Evolutionary conservation across 148 eudicot genomes (phyloP).

Genomic region (Rhododendron ferrugineum): DNA sequence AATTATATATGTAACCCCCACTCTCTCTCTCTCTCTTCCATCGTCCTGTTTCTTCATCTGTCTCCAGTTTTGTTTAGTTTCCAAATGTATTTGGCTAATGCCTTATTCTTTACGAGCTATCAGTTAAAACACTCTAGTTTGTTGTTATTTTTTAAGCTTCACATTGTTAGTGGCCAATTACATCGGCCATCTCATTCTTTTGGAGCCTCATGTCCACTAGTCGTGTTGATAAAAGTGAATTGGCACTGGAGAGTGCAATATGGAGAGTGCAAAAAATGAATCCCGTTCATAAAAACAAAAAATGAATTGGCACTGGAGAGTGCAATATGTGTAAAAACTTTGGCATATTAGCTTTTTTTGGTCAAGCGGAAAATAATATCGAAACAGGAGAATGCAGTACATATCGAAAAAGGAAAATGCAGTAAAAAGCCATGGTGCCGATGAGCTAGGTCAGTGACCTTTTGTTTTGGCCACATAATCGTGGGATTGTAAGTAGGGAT

Average conservation of each 20-base stretch:
- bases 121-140: background rate
- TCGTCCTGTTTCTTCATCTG: background rate
- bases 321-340: background rate
- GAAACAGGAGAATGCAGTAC: background rate
- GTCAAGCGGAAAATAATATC: no score
- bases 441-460: background rate
- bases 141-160: background rate
- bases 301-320: background rate
- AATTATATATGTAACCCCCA: background rate
- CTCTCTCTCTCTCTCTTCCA: background rate
- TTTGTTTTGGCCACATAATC: no score
- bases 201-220: background rate
- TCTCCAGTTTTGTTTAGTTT: background rate
- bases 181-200: background rate
- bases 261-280: no score
- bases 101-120: background rate
- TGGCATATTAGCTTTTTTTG: background rate
- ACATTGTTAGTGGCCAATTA: background rate
- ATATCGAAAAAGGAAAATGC: background rate
- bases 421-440: background rate
- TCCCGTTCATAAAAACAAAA: background rate
- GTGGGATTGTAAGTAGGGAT: background rate
- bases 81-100: background rate
- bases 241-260: no score
- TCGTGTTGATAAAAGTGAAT: background rate